These are phyloP conservation scores for Phialemoniopsis sp. DNA, from an alignment of 2,329 filamentous ascomycete species.

Conservation along the genomic window DNA sequence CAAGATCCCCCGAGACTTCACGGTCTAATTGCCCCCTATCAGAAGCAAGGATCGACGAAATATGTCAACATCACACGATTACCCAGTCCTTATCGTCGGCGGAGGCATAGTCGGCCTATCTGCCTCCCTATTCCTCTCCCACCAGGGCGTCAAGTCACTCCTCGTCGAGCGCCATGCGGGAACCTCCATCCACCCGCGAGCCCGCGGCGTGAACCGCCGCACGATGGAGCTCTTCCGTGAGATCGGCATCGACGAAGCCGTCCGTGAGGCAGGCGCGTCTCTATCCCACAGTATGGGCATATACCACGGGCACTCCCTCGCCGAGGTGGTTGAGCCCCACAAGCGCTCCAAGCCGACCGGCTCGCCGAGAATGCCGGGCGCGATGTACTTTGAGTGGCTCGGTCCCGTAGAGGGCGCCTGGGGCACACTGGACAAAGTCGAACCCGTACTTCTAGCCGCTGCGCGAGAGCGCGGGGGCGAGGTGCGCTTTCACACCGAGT, in stretches of 20 bases:
- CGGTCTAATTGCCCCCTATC: no score
- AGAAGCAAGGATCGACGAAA: no score
- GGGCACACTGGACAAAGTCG: conserved; percentile 32
- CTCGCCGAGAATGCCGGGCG: not conserved
- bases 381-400: not conserved
- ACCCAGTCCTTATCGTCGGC: conserved; percentile 28
- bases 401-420: conserved; percentile 17
- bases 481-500: conserved; percentile 1
- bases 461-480: conserved; percentile 19
- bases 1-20: no score
- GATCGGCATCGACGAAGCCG: conserved; percentile 18
- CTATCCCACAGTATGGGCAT: no score
- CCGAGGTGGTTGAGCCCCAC: no score
- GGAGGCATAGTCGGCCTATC: conserved; percentile 33
- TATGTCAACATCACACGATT: no score
- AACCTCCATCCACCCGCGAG: conserved; percentile 29
- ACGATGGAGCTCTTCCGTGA: conserved; percentile 29
- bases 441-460: conserved; percentile 23
- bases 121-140: conserved; percentile 28
- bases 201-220: conserved; percentile 27
- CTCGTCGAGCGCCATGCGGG: conserved; percentile 29
- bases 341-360: conserved; percentile 13
- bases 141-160: conserved; percentile 21
- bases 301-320: no score
- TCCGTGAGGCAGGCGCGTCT: no score